Conservation (phyloP, 2,329 filamentous ascomycete species). For the Tolypocladium paradoxum region DNA sequence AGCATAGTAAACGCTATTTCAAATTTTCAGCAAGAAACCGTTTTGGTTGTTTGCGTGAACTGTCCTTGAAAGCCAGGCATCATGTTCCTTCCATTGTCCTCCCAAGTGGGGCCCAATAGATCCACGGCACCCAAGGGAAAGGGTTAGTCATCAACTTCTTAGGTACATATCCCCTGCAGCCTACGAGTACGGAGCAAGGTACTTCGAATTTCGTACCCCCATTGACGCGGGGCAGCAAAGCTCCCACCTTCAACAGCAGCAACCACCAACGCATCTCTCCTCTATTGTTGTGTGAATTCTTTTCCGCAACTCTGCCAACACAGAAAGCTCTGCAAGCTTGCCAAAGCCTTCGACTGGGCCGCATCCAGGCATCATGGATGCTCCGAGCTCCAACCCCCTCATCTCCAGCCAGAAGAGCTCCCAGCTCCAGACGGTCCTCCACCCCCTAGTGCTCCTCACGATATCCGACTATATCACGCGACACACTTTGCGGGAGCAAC, state of each 20-base stretch:
- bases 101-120: too few relatives aligned
- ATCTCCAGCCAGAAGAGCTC: constrained; percentile 56
- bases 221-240: neutral
- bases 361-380: constrained; percentile 32
- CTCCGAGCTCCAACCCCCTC: constrained; percentile 39
- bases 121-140: too few relatives aligned
- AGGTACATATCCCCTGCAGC: too few relatives aligned
- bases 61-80: neutral
- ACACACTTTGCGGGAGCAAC: constrained; percentile 66
- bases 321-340: neutral
- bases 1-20: neutral
- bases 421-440: constrained; percentile 74
- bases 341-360: neutral
- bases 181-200: too few relatives aligned
- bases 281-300: neutral
- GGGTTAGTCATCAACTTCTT: neutral
- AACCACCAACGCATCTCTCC: neutral
- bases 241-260: neutral
- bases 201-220: too few relatives aligned
- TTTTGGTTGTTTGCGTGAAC: neutral
- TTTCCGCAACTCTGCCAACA: neutral
- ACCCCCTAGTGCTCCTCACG: constrained; percentile 88
- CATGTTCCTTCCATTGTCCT: too few relatives aligned
- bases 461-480: constrained; percentile 96
- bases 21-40: neutral